These are phyloP conservation scores for Aspergillus ustus DNA, from an alignment of 2,329 filamentous ascomycete species.

Conservation along the genomic window DNA sequence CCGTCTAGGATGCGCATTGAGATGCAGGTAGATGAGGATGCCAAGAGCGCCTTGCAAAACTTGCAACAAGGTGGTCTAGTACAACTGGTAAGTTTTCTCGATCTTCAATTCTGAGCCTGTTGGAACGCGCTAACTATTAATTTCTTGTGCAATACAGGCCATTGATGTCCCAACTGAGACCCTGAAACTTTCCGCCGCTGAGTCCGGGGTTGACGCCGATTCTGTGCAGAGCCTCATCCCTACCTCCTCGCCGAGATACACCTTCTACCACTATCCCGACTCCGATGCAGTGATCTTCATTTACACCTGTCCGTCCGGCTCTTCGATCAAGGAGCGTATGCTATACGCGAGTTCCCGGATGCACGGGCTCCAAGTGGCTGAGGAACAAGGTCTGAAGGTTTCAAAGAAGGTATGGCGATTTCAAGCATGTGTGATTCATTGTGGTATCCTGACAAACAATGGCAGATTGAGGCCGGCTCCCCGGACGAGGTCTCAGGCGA, in stretches of 20 bases:
- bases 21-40: conserved; percentile 59
- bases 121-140: conserved; percentile 26
- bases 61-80: conserved; percentile 49
- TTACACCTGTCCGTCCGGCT: conserved; percentile 65
- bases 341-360: conserved; percentile 64
- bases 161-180: conserved; percentile 57
- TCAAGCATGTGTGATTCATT: conserved; percentile 10
- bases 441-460: conserved; percentile 25
- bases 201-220: conserved; percentile 48
- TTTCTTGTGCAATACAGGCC: conserved; percentile 35
- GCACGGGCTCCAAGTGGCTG: conserved; percentile 58
- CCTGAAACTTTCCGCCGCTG: conserved; percentile 55
- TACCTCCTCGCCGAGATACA: conserved; percentile 61
- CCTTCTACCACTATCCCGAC: conserved; percentile 61
- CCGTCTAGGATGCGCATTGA: conserved; percentile 51
- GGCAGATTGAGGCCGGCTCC: conserved; percentile 62
- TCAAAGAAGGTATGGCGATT: conserved; percentile 55
- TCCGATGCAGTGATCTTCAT: conserved; percentile 61
- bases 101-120: background rate
- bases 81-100: conserved; percentile 51
- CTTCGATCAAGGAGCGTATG: conserved; percentile 70
- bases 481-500: conserved; percentile 61
- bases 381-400: conserved; percentile 61
- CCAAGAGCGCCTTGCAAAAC: conserved; percentile 55
- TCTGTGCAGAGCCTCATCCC: conserved; percentile 56